Conservation (phyloP, 768 basidiomycete genomes). For the Lactarius sp. region DNA sequence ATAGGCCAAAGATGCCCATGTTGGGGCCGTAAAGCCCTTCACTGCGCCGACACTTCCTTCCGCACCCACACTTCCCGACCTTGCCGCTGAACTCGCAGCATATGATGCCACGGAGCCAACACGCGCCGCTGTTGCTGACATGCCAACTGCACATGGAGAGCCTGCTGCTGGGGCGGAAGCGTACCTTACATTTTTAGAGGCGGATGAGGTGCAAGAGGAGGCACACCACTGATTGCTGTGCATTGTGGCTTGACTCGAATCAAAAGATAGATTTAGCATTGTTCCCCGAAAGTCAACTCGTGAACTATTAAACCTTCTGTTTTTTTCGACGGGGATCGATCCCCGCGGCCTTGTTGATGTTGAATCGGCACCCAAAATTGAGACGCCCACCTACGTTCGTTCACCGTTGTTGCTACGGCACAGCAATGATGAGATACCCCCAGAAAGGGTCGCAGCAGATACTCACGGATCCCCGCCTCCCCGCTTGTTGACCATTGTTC, state of each 20-base stretch:
- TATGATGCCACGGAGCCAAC: conserved; percentile 81
- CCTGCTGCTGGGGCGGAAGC: conserved; percentile 37
- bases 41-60: conserved; percentile 67
- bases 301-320: not conserved
- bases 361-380: not conserved
- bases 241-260: not conserved
- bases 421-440: not conserved
- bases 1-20: conserved; percentile 87
- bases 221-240: conserved; percentile 31
- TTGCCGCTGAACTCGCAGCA: conserved; percentile 81
- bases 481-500: not conserved
- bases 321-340: not conserved
- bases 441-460: not conserved
- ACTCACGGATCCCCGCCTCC: not conserved
- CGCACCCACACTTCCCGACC: conserved; percentile 74
- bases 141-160: conserved; percentile 1
- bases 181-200: conserved; percentile 42
- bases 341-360: not conserved
- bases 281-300: not conserved
- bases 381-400: not conserved
- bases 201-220: conserved; percentile 39
- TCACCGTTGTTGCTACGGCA: not conserved
- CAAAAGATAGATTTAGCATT: conserved; percentile 1
- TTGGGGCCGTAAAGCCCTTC: conserved; percentile 82
- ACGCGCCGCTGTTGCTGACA: conserved; percentile 12